phyloP scores from a whole-genome alignment of 495 filamentous ascomycete species.

The Chaetomium fimeti region DNA sequence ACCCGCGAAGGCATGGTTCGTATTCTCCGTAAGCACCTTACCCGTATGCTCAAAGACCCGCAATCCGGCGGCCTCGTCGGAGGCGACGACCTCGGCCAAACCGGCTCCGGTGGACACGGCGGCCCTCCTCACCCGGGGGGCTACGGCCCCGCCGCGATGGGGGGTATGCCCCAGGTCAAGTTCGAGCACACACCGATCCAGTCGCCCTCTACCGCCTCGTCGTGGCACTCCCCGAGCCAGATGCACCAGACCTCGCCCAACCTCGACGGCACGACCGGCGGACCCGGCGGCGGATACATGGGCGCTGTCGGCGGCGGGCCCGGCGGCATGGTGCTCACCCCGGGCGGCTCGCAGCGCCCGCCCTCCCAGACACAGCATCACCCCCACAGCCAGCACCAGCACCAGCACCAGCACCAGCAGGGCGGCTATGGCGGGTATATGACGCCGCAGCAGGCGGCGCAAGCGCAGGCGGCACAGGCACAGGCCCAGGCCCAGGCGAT shows the following conservation, averaged over 20 bases:
- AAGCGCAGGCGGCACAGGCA: neutral
- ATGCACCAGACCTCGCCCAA: slow-evolving; percentile 62
- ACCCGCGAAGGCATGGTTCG: slow-evolving; percentile 91
- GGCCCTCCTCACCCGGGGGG: slow-evolving; percentile 4
- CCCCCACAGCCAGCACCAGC: neutral
- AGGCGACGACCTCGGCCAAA: slow-evolving; percentile 10
- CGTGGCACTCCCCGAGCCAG: slow-evolving; percentile 73
- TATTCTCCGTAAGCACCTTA: slow-evolving; percentile 86
- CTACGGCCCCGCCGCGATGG: slow-evolving; percentile 20
- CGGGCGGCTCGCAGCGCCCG: slow-evolving; percentile 5
- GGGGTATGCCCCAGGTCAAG: slow-evolving; percentile 59
- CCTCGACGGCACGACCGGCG: slow-evolving; percentile 33
- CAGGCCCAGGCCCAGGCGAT: neutral
- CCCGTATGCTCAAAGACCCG: slow-evolving; percentile 62
- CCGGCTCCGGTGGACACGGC: slow-evolving; percentile 23
- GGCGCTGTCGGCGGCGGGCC: slow-evolving; percentile 34
- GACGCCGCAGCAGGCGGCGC: slow-evolving; percentile 4
- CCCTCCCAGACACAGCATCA: slow-evolving; percentile 3
- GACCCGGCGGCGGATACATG: slow-evolving; percentile 43
- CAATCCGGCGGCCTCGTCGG: slow-evolving; percentile 26
- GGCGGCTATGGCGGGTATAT: slow-evolving; percentile 5
- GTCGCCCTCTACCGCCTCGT: slow-evolving; percentile 66
- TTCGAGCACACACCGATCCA: slow-evolving; percentile 79
- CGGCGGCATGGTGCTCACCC: slow-evolving; percentile 44
- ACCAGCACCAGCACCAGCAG: neutral